Base-by-base conservation (phyloP, 2,329 filamentous ascomycete species). In the Cytospora paraplurivora region DNA sequence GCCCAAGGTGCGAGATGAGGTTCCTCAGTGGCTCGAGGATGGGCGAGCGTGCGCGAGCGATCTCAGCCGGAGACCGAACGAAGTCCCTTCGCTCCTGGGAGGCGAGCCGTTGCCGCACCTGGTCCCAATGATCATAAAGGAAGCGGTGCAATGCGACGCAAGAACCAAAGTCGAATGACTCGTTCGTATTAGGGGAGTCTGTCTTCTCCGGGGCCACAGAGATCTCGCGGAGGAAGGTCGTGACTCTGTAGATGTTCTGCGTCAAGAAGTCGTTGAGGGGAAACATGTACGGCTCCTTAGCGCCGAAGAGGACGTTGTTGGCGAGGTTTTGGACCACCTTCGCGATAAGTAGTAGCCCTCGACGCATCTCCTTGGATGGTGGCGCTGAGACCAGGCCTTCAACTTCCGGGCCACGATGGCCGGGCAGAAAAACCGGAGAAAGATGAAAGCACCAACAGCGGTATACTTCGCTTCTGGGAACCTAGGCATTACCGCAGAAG, bases 231-330 rank as follows among this genome's bases (percentile, higher is more conserved):
- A 90, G 74, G 68, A 90, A 90, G 0, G 83, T 84, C 1, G 87
- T 90, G 17, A 90, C 85, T 38, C 81, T 78, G 71, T 88, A 88
- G 58, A 90, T 90, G 67, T 90, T 88, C 67, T 88, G 81, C 0
- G 86, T 85, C 27, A 90, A 74, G 66, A 90, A 90, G 63, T 88
- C 83, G 70, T 90, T 90, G 27, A 90, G 75, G 1, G 88, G 86
- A 66, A 86, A 88, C 88, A 90, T 90, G 70, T 89, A 90, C 4
- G 86, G 85, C 71, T 90, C 88, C 72, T 90, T 90, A 38, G 86
- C 86, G 4, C 88, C 88, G 68, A 90, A 90, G 1, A 90, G 77
- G 34, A 90, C 87, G 63, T 90, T 90, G 69, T 90, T 90, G 41
- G 88, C 88, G 41, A 90, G 77, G 69, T 89, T 90, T 69, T 90